Evolutionary conservation across 345 rosid species (phyloP).

Genomic region (Salix viminalis): DNA sequence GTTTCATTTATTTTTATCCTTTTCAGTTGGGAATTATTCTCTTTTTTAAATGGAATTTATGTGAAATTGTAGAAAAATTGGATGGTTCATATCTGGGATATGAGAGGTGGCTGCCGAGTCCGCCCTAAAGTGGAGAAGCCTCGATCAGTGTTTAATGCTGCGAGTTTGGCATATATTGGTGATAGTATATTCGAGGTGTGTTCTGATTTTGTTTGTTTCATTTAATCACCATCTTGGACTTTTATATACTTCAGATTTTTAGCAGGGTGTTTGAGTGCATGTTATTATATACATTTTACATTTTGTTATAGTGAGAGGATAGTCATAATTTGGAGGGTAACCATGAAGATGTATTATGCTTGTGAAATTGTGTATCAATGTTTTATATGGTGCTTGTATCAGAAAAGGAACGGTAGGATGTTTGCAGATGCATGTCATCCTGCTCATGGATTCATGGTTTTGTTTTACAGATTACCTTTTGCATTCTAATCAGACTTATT

Average conservation of each 20-base stretch:
- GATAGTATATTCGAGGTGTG: constrained; percentile 80
- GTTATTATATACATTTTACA: background rate
- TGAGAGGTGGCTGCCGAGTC: constrained; percentile 54
- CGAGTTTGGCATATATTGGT: constrained; percentile 45
- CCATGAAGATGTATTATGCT: no score
- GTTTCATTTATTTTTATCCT: no score
- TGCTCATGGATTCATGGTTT: background rate
- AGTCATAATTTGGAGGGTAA: background rate
- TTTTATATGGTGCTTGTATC: background rate
- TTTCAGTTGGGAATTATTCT: background rate
- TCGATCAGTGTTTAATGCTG: constrained; percentile 46
- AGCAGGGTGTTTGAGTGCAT: no score
- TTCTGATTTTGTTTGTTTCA: background rate
- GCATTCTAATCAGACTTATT: background rate
- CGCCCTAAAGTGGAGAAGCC: constrained; percentile 71
- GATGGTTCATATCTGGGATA: constrained; percentile 52
- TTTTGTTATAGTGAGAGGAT: background rate
- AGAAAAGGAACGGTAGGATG: background rate
- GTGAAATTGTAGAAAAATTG: constrained; percentile 17
- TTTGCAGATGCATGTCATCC: background rate
- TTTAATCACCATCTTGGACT: background rate
- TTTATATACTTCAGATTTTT: no score
- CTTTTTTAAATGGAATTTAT: background rate
- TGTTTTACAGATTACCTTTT: background rate
- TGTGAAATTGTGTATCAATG: background rate